These are phyloP conservation scores for Phytophthora hybrid DNA, from an alignment of 352 stramenopile species.

Conservation along the genomic window DNA sequence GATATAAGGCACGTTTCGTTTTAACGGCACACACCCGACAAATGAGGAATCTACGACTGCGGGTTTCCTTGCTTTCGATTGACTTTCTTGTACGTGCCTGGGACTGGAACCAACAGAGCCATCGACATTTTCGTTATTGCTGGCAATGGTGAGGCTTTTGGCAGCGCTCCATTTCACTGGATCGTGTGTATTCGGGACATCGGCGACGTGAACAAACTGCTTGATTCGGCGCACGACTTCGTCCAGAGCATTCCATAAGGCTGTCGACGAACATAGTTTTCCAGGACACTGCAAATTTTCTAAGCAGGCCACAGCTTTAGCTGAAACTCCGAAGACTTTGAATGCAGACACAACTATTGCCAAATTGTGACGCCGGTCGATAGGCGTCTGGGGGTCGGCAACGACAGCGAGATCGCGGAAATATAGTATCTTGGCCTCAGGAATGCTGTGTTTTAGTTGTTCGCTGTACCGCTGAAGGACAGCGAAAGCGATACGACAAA, in stretches of 20 bases:
- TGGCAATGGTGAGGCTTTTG: neutral
- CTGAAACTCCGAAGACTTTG: constrained; percentile 21
- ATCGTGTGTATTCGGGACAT: neutral
- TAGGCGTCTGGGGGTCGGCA: constrained; percentile 11
- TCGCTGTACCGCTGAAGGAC: constrained; percentile 23
- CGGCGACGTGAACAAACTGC: neutral
- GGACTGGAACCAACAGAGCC: neutral
- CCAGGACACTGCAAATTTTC: constrained; percentile 15
- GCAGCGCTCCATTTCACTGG: neutral
- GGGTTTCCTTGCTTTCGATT: neutral
- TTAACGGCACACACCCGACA: constrained; percentile 15
- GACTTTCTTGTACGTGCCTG: constrained; percentile 1
- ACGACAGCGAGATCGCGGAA: neutral
- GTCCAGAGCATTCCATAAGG: constrained; percentile 28
- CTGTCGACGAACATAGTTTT: constrained; percentile 10
- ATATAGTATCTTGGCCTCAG: neutral
- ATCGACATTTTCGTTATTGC: neutral
- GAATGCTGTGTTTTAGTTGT: constrained; percentile 1
- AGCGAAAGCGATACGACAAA: constrained; percentile 46
- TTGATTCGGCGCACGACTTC: constrained; percentile 18
- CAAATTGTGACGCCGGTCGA: constrained; percentile 29
- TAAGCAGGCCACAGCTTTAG: constrained; percentile 13
- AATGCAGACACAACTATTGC: constrained; percentile 22
- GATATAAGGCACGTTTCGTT: constrained; percentile 36
- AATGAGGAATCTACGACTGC: neutral